Base-by-base conservation (phyloP, 1,284 basidiomycete genomes). In the Fomes fomentarius region DNA sequence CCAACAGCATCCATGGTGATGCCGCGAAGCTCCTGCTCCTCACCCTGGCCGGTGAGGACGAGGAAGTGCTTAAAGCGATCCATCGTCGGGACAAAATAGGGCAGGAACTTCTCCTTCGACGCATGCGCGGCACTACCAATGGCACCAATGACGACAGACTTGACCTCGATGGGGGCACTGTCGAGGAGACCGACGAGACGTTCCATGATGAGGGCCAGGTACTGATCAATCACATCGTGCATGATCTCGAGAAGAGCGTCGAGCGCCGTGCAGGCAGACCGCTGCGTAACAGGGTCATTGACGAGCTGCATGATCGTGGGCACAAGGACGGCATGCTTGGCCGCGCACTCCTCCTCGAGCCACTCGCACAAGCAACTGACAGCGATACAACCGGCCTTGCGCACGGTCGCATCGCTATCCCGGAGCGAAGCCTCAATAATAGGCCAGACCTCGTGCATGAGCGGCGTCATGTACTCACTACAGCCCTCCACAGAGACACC, bases 1-100 rank as follows among this genome's bases (percentile, higher is more conserved):
- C 97, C 97, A 60, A 98, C 89, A 33, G 97, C 95, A 75, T 99
- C 97, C 84, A 97, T 98, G 24, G 96, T 91, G 69, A 98, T 97
- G 39, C 97, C 97, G 58, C 97, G 93, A 39, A 99, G 84, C 68
- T 99, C 96, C 63, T 87, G 89, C 69, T 96, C 94, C 68, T 94
- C 93, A 39, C 91, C 92, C 65, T 94, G 93, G 34, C 83, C 86
- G 37, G 85, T 85, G 50, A 94, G 85, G 39, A 92, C 80, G 46
- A 93, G 82, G 76, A 99, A 93, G 64, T 93, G 92, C 62, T 91
- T 86, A 63, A 99, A 84, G 56, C 88, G 89, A 63, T 85, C 80
- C 89, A 99, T 96, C 52, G 93, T 95, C 41, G 91, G 88, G 65
- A 90, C 83, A 79, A 99, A 99, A 82, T 98, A 99, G 3, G 95